These are phyloP conservation scores for Metschnikowia borealis DNA, from an alignment of 805 yeast species.

Conservation along the genomic window DNA sequence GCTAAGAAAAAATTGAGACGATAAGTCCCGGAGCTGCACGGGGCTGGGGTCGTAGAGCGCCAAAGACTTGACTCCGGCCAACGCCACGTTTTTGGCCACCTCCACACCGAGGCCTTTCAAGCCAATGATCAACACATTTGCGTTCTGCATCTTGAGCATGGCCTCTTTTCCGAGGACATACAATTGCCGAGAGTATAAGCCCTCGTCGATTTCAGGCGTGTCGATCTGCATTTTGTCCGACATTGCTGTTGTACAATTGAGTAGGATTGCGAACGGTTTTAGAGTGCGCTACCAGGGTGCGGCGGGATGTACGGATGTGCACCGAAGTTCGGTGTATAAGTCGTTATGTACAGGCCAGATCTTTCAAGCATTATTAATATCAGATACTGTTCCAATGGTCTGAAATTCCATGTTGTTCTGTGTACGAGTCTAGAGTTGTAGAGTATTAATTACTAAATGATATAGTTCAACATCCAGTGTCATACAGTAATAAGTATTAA, in stretches of 20 bases:
- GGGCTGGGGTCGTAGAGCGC: slow-evolving; percentile 78
- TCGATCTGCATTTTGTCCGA: slow-evolving; percentile 39
- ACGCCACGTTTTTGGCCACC: slow-evolving; percentile 92
- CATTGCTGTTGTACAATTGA: slow-evolving; percentile 3
- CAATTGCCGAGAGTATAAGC: slow-evolving; percentile 93
- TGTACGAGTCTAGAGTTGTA: too few relatives aligned
- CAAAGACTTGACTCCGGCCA: slow-evolving; percentile 95
- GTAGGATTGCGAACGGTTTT: not conserved
- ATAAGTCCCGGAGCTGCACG: slow-evolving; percentile 65
- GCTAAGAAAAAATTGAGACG: slow-evolving; percentile 81
- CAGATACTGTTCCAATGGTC: too few relatives aligned
- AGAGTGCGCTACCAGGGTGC: not conserved
- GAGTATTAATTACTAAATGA: too few relatives aligned
- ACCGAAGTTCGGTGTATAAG: too few relatives aligned
- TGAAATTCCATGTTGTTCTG: too few relatives aligned
- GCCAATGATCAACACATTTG: slow-evolving; percentile 89
- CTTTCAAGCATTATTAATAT: too few relatives aligned
- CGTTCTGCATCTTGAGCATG: slow-evolving; percentile 92
- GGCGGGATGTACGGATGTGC: not conserved
- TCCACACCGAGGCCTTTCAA: slow-evolving; percentile 91
- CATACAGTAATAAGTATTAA: too few relatives aligned
- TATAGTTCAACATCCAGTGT: too few relatives aligned
- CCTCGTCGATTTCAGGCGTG: slow-evolving; percentile 71
- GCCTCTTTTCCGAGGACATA: slow-evolving; percentile 97
- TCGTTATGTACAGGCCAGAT: too few relatives aligned